Evolutionary conservation across 768 basidiomycete genomes (phyloP).

Genomic region (Piloderma croceum): DNA sequence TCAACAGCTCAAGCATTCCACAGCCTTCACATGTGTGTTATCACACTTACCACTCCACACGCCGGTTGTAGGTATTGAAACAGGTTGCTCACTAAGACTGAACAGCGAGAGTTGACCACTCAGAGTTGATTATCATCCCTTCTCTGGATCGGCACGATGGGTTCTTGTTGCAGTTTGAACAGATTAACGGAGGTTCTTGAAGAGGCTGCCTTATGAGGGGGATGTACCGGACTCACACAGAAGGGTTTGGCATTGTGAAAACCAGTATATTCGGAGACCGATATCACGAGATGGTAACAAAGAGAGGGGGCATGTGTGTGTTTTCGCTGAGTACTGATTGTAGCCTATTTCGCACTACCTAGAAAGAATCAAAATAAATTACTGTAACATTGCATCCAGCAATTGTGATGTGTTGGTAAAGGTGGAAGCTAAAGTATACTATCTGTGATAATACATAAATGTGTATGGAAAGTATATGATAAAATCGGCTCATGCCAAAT

Average conservation of each 20-base stretch:
- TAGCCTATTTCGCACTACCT: not conserved
- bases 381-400: too few species aligned
- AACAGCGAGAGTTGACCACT: slow-evolving; percentile 78
- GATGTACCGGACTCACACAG: slow-evolving; percentile 31
- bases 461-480: too few species aligned
- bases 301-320: not conserved
- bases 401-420: too few species aligned
- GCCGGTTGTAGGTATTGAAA: slow-evolving; percentile 83
- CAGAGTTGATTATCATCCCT: slow-evolving; percentile 78
- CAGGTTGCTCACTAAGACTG: slow-evolving; percentile 90
- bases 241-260: slow-evolving; percentile 74
- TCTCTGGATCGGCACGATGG: slow-evolving; percentile 94
- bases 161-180: slow-evolving; percentile 93
- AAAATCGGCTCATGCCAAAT: too few species aligned
- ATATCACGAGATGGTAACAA: slow-evolving; percentile 79
- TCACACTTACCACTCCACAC: slow-evolving; percentile 68
- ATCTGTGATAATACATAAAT: too few species aligned
- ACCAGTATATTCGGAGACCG: slow-evolving; percentile 94
- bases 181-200: slow-evolving; percentile 76
- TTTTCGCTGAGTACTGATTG: not conserved
- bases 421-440: too few species aligned
- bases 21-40: slow-evolving; percentile 51
- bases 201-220: slow-evolving; percentile 51
- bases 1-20: slow-evolving; percentile 18
- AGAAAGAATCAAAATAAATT: too few species aligned